Conservation (phyloP, 371 early-diverging fungal genomes). For the Coemansia sp. region DNA sequence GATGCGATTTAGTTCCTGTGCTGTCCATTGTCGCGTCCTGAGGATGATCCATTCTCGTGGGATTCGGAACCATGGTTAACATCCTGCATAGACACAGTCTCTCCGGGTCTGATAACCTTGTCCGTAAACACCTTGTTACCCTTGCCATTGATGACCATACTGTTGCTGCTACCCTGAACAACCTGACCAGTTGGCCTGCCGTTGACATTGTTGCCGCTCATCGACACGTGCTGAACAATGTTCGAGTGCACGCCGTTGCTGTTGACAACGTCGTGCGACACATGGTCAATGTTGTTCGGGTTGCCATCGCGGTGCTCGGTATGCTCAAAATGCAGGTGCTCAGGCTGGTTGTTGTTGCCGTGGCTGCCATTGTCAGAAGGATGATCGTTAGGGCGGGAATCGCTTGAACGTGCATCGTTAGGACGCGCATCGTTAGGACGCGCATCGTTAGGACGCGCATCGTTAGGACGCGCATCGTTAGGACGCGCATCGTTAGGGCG, state of each 20-base stretch:
- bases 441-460: no score
- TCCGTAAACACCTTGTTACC: constrained; percentile 21
- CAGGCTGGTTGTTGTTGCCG: background rate
- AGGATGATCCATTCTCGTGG: background rate
- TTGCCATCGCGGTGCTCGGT: constrained; percentile 34
- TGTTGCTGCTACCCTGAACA: constrained; percentile 14
- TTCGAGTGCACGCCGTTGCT: constrained; percentile 32
- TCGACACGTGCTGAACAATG: constrained; percentile 28
- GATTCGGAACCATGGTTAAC: background rate
- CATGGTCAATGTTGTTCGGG: constrained; percentile 30
- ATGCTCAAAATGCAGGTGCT: constrained; percentile 29
- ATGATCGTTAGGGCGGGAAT: background rate
- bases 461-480: no score
- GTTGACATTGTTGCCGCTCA: constrained; percentile 23
- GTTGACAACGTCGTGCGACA: constrained; percentile 33
- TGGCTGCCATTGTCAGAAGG: background rate
- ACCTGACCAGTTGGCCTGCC: constrained; percentile 13
- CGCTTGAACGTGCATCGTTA: background rate
- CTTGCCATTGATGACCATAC: constrained; percentile 26
- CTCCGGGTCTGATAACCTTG: background rate
- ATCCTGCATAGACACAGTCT: background rate
- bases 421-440: no score
- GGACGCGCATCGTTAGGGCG: no score
- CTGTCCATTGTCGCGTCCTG: background rate
- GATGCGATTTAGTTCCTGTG: background rate